phyloP scores from a whole-genome alignment of 2,329 filamentous ascomycete species.

The Xylariaceae sp. region DNA sequence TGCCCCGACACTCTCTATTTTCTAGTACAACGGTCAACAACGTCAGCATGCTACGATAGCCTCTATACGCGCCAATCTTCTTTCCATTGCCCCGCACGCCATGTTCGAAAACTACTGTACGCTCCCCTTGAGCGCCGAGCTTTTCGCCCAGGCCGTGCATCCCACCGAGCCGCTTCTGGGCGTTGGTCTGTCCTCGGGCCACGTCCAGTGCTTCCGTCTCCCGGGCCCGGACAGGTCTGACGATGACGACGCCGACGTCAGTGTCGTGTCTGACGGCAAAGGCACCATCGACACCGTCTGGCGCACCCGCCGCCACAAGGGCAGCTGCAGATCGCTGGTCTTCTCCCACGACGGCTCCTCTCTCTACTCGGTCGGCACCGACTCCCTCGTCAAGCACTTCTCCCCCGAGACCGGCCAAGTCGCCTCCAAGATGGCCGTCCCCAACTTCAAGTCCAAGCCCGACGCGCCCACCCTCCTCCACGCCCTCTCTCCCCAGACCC shows the following conservation, averaged over 20 bases:
- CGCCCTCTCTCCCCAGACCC: conserved; percentile 78
- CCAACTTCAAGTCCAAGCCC: conserved; percentile 48
- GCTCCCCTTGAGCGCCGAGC: conserved; percentile 77
- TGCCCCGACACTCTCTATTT: too few species aligned
- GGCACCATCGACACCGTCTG: conserved; percentile 79
- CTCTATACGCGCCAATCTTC: too few species aligned
- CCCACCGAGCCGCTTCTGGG: conserved; percentile 80
- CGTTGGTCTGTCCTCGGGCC: conserved; percentile 79
- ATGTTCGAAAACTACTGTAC: conserved; percentile 95
- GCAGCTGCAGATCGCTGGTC: conserved; percentile 79
- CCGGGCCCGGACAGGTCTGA: conserved; percentile 50
- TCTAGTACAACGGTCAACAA: too few species aligned
- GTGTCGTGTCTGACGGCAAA: conserved; percentile 58
- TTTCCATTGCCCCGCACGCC: conserved; percentile 2
- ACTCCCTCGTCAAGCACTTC: conserved; percentile 58
- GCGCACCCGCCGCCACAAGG: conserved; percentile 88
- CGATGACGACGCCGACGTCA: conserved; percentile 52
- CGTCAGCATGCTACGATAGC: too few species aligned
- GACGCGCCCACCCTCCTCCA: conserved; percentile 82
- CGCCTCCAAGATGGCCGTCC: conserved; percentile 77
- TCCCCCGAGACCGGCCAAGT: conserved; percentile 63
- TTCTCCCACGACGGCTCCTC: conserved; percentile 75
- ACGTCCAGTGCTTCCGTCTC: conserved; percentile 80
- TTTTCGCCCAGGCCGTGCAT: conserved; percentile 87
- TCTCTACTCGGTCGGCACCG: conserved; percentile 63